Evolutionary conservation across 768 basidiomycete genomes (phyloP), one percentile per base, ranked within the genome.

Genomic region (Myochromella boudieri): DNA sequence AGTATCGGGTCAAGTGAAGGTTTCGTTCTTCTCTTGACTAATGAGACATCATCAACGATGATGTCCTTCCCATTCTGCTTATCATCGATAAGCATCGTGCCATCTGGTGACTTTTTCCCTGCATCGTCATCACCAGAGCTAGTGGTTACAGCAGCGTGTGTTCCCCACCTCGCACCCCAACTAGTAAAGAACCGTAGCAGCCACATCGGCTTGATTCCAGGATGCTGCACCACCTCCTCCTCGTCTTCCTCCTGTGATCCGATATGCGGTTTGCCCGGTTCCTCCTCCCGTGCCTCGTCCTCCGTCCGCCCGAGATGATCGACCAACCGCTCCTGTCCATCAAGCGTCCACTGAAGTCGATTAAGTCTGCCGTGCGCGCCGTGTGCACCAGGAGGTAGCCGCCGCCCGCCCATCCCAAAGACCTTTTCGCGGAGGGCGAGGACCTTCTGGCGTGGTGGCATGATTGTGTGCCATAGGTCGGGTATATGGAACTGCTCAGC

Each of bases 261-360:
- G 3, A 59, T 60, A 14, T 59, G 58, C 31, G 56, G 65, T n/a
- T 53, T 52, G 26, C 67, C 60, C 20, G 59, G 53, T 38, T 65
- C 64, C 61, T 91, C 88, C 56, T 91, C 87, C 57, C 84, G 85
- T 17, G 74, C 87, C 64, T 91, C 88, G 52, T 79, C 81, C 66
- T 87, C 85, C 44, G 85, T 90, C 37, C 87, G 70, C 14, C 88
- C 88, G 32, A 81, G 58, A 31, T 68, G 64, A 63, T 91, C 87
- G 34, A 91, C 87, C 1, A 84, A 61, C 34, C 79, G 67, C 61
- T 78, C 75, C 36, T 63, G 57, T 11, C 85, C 85, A 54, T 85
- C 84, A 33, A 88, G 65, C 49, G 79, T 81, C 82, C 84, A 82
- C 61, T 90, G 86, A 58, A 85, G 60, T 7, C 82, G 74, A 56